Evolutionary conservation across 371 early-diverging fungal genomes (phyloP).

Genomic region (Actinomortierella ambigua): DNA sequence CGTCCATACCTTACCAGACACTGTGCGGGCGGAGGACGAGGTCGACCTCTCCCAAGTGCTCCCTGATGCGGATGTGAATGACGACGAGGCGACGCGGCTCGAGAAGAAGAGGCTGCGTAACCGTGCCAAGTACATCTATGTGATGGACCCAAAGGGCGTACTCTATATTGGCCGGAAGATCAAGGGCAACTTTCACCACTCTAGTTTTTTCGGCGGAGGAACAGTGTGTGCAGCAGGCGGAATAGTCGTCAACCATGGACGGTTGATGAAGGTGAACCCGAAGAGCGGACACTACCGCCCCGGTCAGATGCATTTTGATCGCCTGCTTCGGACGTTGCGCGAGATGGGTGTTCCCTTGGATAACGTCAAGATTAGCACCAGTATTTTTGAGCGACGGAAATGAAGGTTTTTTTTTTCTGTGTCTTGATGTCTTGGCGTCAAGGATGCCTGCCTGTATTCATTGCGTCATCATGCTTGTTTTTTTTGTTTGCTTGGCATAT

Average conservation of each 20-base stretch:
- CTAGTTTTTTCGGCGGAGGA: constrained; percentile 48
- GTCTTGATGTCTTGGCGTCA: too few species aligned
- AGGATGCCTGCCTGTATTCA: too few species aligned
- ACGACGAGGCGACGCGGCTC: constrained; percentile 31
- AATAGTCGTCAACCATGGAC: constrained; percentile 33
- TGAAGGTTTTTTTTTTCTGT: too few species aligned
- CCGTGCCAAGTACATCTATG: constrained; percentile 45
- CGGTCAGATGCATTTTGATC: constrained; percentile 37
- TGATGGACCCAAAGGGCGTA: constrained; percentile 32
- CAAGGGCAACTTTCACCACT: constrained; percentile 50
- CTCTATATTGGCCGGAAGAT: constrained; percentile 44
- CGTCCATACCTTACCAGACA: constrained; percentile 38
- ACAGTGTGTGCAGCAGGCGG: constrained; percentile 49
- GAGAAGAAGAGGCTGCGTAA: constrained; percentile 43
- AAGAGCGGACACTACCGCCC: constrained; percentile 52
- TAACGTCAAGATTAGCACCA: constrained; percentile 20
- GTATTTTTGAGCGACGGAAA: constrained; percentile 18
- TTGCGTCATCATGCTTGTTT: too few species aligned
- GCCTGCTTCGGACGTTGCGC: constrained; percentile 18
- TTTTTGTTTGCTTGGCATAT: too few species aligned
- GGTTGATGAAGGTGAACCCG: constrained; percentile 44
- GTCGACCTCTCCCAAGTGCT: constrained; percentile 25
- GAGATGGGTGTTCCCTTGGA: constrained; percentile 20
- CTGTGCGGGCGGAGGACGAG: constrained; percentile 13
- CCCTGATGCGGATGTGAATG: constrained; percentile 21